Base-by-base conservation (phyloP, 2,329 filamentous ascomycete species). In the Colletotrichum kahawae region DNA sequence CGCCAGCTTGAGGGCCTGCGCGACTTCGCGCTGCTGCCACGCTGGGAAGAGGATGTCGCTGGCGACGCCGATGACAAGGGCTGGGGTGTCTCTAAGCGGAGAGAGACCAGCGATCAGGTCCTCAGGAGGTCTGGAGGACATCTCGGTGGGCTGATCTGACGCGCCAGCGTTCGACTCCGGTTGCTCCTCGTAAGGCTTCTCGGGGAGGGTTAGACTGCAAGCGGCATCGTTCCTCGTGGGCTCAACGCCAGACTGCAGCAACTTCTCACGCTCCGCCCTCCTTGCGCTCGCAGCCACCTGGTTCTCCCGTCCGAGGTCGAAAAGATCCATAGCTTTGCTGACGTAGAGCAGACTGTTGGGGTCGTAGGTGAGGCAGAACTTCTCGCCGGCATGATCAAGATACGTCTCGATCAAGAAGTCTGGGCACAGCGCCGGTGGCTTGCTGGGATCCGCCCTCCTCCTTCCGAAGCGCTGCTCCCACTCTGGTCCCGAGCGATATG, bases 361-460 rank as follows among this genome's bases (percentile, higher is more conserved):
- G 81, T 99, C 97, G 82, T 98, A 98, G 77, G 97, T 96, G 31
- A 99, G 89, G 82, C 95, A 98, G 88, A 98, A 99, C 84, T 99
- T 99, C 87, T 99, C 97, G 24, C 97, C 97, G 0, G 97, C 97
- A 81, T 99, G 97, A 84, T 99, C 97, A 21, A 99, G 91, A 82
- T 99, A 99, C 0, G 97, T 99, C 86, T 99, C 97, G 78, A 99
- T 98, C 29, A 99, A 88, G 81, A 98, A 99, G 82, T 99, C 97
- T 0, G 97, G 96, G 80, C 97, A 99, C n/a, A 99, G 86, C 0
- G 97, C 97, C 0, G 97, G 97, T 5, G 95, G 95, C 79, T 95
- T 95, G 78, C 91, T 92, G 0, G 95, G 90, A 82, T 99, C 97
- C 16, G 97, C 96, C 62, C 97, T 91, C 78, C 95, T 90, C 48